Base-by-base conservation (phyloP, 2,329 filamentous ascomycete species). In the Arachnomyces sp. region DNA sequence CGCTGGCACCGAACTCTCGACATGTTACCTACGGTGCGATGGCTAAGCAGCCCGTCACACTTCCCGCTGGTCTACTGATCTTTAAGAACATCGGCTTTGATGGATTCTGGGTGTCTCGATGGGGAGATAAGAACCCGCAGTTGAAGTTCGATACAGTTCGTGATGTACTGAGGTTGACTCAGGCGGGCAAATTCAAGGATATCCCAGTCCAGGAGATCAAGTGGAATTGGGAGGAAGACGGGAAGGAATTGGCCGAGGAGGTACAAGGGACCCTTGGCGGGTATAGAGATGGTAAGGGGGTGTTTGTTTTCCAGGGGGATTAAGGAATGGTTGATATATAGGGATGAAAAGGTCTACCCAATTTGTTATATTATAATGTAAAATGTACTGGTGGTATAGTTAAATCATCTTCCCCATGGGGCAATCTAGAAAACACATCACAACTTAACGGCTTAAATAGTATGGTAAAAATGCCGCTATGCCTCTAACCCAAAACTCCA, bases 1-100 rank as follows among this genome's bases (percentile, higher is more conserved):
- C 76, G 5, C 72, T 98, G 2, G 72, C 74, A 4, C 67, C 77
- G 0, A 76, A 77, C 15, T 84, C 77, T 1, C 81, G 82, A 42
- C 71, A 96, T 62, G 87, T 98, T 16, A 94, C 90, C 3, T 98
- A 98, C 58, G 92, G 92, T 17, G 90, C 85, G 37, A 98, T 98
- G 92, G 80, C 84, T 28, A 84, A 84, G 59, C 82, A 94, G 67
- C 89, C 90, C 0, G 74, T 95, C 17, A 72, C 75, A 5, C 65
- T 96, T 45, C 87, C 90, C 0, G 84, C 89, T 1, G 84, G 84
- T 0, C 70, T 93, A 50, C 70, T 96, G 44, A 98, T 98, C 53
- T 98, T 98, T 70, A 92, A 90, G 63, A 80, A 96, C 52, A 73
- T 96, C 38, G 74, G 77, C 38, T 94, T 95, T 56, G 76, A 85